Conservation (phyloP, 306 rosid species). For the Psophocarpus tetragonolobus region DNA sequence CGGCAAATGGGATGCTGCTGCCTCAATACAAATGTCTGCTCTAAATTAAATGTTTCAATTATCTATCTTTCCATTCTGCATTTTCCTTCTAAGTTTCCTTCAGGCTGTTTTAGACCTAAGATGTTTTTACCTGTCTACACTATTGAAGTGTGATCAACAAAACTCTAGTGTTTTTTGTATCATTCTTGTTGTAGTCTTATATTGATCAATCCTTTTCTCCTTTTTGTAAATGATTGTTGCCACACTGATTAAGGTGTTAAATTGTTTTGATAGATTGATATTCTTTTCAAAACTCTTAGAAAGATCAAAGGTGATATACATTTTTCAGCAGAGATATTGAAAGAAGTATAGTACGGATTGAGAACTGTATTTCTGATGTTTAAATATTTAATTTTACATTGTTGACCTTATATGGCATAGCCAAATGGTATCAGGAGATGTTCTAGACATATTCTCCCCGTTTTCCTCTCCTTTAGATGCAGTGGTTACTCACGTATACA, state of each 20-base stretch:
- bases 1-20: background rate
- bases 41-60: background rate
- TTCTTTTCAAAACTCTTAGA: background rate
- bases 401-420: background rate
- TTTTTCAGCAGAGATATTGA: background rate
- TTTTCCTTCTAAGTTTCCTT: background rate
- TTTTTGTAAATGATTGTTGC: background rate
- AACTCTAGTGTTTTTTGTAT: background rate
- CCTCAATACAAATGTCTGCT: background rate
- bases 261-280: background rate
- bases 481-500: background rate
- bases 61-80: slow-evolving; percentile 5
- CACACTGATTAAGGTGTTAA: background rate
- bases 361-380: background rate
- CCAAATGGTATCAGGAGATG: background rate
- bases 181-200: background rate
- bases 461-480: background rate
- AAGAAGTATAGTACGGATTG: background rate
- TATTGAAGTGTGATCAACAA: background rate
- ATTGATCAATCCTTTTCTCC: background rate
- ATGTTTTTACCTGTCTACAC: background rate
- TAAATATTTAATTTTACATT: background rate
- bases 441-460: background rate
- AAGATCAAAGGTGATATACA: background rate
- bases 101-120: background rate